Base-by-base conservation (phyloP, 2,329 filamentous ascomycete genomes). In the Chaetomium sp. region DNA sequence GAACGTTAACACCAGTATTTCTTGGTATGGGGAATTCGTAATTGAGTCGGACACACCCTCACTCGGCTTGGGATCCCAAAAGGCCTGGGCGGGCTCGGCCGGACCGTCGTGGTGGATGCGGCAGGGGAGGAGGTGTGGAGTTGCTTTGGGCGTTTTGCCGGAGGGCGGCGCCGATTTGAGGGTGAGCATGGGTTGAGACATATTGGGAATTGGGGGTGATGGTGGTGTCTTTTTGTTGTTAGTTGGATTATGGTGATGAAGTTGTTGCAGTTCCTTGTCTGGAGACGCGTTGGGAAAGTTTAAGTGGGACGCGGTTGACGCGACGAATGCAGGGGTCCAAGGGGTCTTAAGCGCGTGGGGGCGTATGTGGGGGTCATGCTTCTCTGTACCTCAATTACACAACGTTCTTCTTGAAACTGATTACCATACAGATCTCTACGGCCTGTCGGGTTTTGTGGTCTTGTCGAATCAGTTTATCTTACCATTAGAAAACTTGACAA, bases 61-160 rank as follows among this genome's bases (percentile, higher is more conserved):
- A 27, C 19, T 27, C 19, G 19, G 19, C 19, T 27, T 70, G 0
- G 89, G 87, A 5, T 74, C 77, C 90, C 91, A 96, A 68, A 89
- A 90, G 44, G 83, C 75, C 27, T 80, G 70, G 5, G 80, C 74
- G 1, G 82, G 75, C 50, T 84, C 79, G 53, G 92, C 76, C 1
- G 84, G 77, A 1, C 91, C 91, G 63, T 88, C 82, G 70, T 95
- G 86, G 64, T 91, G 80, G 66, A 96, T 82, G 53, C 83, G 81
- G 65, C 89, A 94, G 3, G 91, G 91, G 11, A 96, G 77, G 19
- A 96, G 74, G 66, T 96, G 86, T 4, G 86, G 81, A 0, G 76
- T 81, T 53, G 76, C 75, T 57, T 76, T 76, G 46, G 53, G 51
- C 9, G 54, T 5, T 65, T 59, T n/a, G 6, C 19, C 52, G 2